Conservation (phyloP, 805 yeast genomes). For the Candida glaebosa region DNA sequence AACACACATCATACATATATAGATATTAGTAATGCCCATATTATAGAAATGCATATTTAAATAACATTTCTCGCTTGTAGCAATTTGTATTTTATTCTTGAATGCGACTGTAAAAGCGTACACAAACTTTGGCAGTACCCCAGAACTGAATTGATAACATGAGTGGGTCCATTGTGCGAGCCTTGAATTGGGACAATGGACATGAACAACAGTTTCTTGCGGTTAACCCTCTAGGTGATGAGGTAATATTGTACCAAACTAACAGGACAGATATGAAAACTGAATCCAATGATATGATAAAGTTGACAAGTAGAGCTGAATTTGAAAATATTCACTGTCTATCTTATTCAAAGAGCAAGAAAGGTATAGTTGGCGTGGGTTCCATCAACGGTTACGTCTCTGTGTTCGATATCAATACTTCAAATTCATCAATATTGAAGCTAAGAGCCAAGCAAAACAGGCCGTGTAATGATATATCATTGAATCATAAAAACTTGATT, state of each 20-base stretch:
- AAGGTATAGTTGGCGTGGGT: constrained; percentile 71
- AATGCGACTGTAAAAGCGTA: neutral
- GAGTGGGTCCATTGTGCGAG: constrained; percentile 61
- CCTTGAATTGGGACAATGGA: constrained; percentile 57
- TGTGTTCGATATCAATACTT: constrained; percentile 54
- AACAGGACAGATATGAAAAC: constrained; percentile 41
- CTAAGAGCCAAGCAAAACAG: constrained; percentile 64
- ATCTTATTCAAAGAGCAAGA: constrained; percentile 52
- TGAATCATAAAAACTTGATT: constrained; percentile 60
- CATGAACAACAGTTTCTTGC: constrained; percentile 58
- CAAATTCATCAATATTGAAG: constrained; percentile 32
- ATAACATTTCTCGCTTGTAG: no score
- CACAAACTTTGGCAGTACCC: neutral
- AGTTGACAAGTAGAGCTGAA: constrained; percentile 53
- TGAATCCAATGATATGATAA: constrained; percentile 49
- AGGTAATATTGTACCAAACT: constrained; percentile 63
- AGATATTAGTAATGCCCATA: neutral
- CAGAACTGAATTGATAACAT: constrained; percentile 22
- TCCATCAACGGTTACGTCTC: constrained; percentile 66
- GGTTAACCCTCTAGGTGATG: constrained; percentile 78
- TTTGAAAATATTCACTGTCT: constrained; percentile 67
- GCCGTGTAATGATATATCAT: constrained; percentile 72
- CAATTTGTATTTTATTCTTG: no score
- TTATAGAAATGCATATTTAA: constrained; percentile 1
- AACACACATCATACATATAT: neutral